Evolutionary conservation across 495 filamentous ascomycete species (phyloP).

Genomic region (Talaromyces trachyspermus): DNA sequence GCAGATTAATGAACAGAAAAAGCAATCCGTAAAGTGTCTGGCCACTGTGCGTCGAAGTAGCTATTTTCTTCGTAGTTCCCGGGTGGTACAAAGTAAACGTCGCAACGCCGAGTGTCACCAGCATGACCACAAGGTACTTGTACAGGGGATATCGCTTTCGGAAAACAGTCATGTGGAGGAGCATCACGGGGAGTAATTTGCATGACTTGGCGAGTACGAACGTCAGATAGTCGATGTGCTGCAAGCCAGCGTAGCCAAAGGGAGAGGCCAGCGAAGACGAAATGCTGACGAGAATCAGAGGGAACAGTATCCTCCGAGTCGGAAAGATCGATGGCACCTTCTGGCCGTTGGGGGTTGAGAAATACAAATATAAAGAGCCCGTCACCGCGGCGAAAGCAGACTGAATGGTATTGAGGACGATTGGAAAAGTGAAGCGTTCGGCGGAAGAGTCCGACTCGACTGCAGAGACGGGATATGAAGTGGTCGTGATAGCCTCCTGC

Average conservation of each 20-base stretch:
- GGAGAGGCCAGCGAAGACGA: conserved; percentile 84
- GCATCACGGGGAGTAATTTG: conserved; percentile 97
- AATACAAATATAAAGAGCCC: conserved; percentile 72
- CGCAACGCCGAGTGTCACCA: conserved; percentile 87
- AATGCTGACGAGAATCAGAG: conserved; percentile 79
- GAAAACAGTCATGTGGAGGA: conserved; percentile 89
- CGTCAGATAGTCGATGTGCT: conserved; percentile 97
- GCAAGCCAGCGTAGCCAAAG: conserved; percentile 88
- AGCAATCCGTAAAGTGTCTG: conserved; percentile 71
- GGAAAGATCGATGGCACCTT: conserved; percentile 66
- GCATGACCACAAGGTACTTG: conserved; percentile 87
- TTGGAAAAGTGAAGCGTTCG: conserved; percentile 78
- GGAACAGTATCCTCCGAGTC: conserved; percentile 57
- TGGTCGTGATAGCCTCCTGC: conserved; percentile 96
- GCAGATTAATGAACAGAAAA: conserved; percentile 81
- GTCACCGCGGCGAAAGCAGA: conserved; percentile 78
- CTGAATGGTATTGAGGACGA: conserved; percentile 94
- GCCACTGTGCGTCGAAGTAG: conserved; percentile 35
- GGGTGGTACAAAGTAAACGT: conserved; percentile 89
- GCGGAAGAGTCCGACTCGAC: conserved; percentile 45
- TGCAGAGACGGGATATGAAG: conserved; percentile 52
- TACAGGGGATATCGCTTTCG: conserved; percentile 85
- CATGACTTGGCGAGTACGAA: conserved; percentile 97
- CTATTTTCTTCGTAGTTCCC: conserved; percentile 60
- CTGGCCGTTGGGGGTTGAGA: conserved; percentile 51